Conservation (phyloP, 176 grass and related monocot genomes). For the Aegilops tauschii region DNA sequence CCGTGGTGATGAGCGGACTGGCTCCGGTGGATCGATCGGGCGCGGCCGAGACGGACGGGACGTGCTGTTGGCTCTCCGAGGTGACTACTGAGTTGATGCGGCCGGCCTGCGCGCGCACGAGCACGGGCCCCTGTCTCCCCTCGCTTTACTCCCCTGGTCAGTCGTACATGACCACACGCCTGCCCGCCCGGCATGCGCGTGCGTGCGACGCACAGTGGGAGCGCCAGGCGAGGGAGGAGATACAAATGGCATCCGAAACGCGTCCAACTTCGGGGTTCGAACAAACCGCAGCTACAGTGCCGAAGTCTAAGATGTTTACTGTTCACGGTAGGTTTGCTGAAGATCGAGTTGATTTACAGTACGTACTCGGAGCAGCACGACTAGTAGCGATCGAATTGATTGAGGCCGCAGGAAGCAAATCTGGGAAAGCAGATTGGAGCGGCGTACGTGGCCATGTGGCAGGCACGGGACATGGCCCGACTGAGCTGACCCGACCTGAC, state of each 20-base stretch:
- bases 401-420: background rate
- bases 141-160: background rate
- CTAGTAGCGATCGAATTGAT: background rate
- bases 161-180: conserved; percentile 17
- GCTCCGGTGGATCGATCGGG: background rate
- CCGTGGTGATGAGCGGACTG: background rate
- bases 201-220: background rate
- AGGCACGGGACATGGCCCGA: background rate
- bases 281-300: background rate
- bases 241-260: background rate
- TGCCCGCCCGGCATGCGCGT: background rate
- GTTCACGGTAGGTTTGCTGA: too few species aligned
- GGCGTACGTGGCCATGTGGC: conserved; percentile 11
- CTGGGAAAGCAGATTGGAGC: background rate
- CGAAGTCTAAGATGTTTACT: too few species aligned
- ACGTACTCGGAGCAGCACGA: background rate
- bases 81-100: background rate
- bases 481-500: background rate
- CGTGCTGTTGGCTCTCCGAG: background rate
- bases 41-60: background rate
- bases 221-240: background rate
- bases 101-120: conserved; percentile 21
- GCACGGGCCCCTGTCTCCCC: conserved; percentile 20
- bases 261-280: background rate
- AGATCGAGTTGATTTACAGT: too few species aligned